Evolutionary conservation across 1,139 yeast genomes (phyloP).

Genomic region (Debaryomyces udenii): DNA sequence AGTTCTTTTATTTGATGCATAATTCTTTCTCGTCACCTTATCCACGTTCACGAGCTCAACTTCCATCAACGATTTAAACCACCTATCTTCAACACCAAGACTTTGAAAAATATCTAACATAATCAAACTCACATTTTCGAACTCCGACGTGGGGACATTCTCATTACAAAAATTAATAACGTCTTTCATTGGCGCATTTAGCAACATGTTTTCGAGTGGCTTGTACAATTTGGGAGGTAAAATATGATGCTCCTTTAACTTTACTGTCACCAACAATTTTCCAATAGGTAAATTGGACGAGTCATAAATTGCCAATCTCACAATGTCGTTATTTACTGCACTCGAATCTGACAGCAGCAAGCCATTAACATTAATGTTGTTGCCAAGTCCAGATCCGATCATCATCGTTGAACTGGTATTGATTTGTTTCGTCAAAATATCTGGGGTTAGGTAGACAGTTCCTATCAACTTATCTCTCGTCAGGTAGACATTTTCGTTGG

Average conservation of each 20-base stretch:
- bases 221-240: slow-evolving; percentile 60
- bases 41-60: slow-evolving; percentile 58
- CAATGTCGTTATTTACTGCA: slow-evolving; percentile 36
- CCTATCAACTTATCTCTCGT: slow-evolving; percentile 51
- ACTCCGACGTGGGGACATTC: slow-evolving; percentile 46
- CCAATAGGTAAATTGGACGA: slow-evolving; percentile 55
- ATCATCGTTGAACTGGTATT: slow-evolving; percentile 40
- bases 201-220: slow-evolving; percentile 61
- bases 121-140: slow-evolving; percentile 57
- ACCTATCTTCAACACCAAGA: slow-evolving; percentile 61
- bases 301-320: slow-evolving; percentile 47
- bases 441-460: slow-evolving; percentile 58
- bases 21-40: slow-evolving; percentile 47
- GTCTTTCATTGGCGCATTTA: slow-evolving; percentile 53
- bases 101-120: slow-evolving; percentile 69
- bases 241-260: slow-evolving; percentile 59
- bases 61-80: slow-evolving; percentile 71
- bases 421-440: slow-evolving; percentile 45
- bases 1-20: slow-evolving; percentile 27
- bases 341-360: slow-evolving; percentile 12
- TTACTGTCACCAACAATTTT: slow-evolving; percentile 57
- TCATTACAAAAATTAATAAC: slow-evolving; percentile 50
- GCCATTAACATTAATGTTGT: slow-evolving; percentile 27
- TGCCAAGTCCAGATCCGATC: slow-evolving; percentile 33
- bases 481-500: slow-evolving; percentile 26